Evolutionary conservation across 441 rosid species (phyloP).

Genomic region (Pelargonium cotyledonis): DNA sequence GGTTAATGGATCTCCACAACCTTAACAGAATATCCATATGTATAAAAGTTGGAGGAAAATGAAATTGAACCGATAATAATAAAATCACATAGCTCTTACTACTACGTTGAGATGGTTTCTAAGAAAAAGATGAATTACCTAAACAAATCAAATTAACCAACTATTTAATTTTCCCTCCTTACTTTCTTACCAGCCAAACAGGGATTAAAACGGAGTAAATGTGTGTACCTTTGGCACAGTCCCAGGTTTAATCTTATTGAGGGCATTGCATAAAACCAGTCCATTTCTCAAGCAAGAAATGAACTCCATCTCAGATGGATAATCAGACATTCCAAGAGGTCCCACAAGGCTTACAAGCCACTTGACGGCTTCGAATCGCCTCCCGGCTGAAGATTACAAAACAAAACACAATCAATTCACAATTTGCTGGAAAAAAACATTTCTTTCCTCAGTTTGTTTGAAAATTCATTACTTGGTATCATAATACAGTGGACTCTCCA

Average conservation of each 20-base stretch:
- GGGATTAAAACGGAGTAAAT: neutral
- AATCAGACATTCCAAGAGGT: slow-evolving; percentile 44
- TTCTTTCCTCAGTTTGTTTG: neutral
- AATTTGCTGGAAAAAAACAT: neutral
- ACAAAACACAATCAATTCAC: neutral
- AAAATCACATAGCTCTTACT: too few relatives aligned
- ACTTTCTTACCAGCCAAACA: slow-evolving; percentile 1
- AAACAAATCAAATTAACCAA: neutral
- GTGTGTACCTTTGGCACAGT: slow-evolving; percentile 61
- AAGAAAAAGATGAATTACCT: neutral
- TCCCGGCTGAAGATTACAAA: slow-evolving; percentile 40
- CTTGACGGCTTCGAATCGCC: slow-evolving; percentile 57
- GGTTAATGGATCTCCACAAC: slow-evolving; percentile 63
- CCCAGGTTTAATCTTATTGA: slow-evolving; percentile 77
- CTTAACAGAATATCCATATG: slow-evolving; percentile 25
- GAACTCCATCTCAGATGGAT: slow-evolving; percentile 74
- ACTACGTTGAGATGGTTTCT: neutral
- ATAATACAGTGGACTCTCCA: too few relatives aligned
- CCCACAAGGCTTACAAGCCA: slow-evolving; percentile 80
- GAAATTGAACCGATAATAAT: neutral
- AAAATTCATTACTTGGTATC: neutral
- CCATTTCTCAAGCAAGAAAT: slow-evolving; percentile 86
- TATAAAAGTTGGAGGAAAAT: neutral
- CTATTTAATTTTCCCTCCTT: neutral
- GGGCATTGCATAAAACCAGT: slow-evolving; percentile 60